Conservation (phyloP, 352 stramenopile genomes). For the Phytophthora megakarya region DNA sequence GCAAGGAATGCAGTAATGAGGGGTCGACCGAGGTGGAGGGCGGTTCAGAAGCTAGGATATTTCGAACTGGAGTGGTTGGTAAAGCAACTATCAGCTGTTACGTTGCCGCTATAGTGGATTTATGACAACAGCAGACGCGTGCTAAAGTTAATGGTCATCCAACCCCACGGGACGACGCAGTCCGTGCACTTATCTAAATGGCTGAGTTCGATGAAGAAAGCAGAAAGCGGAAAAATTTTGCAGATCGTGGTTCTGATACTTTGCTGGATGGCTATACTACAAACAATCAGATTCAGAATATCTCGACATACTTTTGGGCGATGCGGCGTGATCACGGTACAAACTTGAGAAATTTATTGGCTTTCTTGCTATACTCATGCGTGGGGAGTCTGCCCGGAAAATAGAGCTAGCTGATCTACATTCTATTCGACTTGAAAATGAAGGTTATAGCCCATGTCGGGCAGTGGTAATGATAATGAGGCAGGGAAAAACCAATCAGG, state of each 20-base stretch:
- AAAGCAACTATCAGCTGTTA: constrained; percentile 1
- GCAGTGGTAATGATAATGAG: constrained; percentile 14
- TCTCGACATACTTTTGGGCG: constrained; percentile 10
- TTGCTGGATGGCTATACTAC: background rate
- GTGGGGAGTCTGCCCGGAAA: background rate
- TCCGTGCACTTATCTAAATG: constrained; percentile 5
- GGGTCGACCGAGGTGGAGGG: no score
- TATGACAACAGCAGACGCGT: background rate
- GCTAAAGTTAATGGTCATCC: background rate
- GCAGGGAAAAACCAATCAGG: constrained; percentile 23
- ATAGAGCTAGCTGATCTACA: constrained; percentile 16
- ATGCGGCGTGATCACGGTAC: background rate
- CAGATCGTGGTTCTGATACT: background rate
- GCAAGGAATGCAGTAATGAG: no score
- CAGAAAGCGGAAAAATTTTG: constrained; percentile 10
- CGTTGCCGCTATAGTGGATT: constrained; percentile 1
- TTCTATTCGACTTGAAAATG: constrained; percentile 10
- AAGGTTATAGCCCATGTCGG: background rate
- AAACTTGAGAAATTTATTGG: constrained; percentile 5
- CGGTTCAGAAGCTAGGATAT: no score
- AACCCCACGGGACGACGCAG: background rate
- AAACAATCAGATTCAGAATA: background rate
- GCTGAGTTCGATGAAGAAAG: constrained; percentile 10
- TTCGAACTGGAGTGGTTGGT: constrained; percentile 1
- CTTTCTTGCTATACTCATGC: constrained; percentile 7